Conservation (phyloP, 2,329 filamentous ascomycete species). For the Penicillium sp. region DNA sequence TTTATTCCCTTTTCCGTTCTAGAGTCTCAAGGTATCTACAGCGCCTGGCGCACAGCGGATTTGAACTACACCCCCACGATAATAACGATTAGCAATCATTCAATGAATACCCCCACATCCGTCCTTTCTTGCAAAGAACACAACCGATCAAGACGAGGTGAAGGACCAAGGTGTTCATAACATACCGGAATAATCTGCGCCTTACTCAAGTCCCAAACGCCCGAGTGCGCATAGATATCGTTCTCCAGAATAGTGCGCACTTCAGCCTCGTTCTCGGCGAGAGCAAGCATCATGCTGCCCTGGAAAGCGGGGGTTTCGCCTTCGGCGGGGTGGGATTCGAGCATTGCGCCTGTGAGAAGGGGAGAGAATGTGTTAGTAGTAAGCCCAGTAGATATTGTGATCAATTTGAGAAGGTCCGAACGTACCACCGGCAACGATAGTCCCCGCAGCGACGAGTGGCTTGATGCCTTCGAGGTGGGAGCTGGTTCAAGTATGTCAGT, state of each 20-base stretch:
- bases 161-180: conserved; percentile 14
- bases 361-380: neutral
- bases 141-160: too few species aligned
- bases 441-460: conserved; percentile 57
- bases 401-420: neutral
- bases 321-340: conserved; percentile 68
- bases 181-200: conserved; percentile 49
- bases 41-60: conserved; percentile 34
- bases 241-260: conserved; percentile 66
- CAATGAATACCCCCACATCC: too few species aligned
- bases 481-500: conserved; percentile 28
- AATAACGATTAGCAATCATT: neutral
- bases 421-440: conserved; percentile 67
- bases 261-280: conserved; percentile 70
- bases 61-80: conserved; percentile 31
- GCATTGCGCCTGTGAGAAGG: conserved; percentile 61
- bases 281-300: conserved; percentile 70
- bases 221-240: conserved; percentile 72
- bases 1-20: neutral
- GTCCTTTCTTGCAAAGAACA: too few species aligned
- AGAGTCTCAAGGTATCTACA: conserved; percentile 8
- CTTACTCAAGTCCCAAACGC: conserved; percentile 81
- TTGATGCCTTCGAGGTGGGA: conserved; percentile 62
- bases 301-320: conserved; percentile 67
- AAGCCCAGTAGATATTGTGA: neutral